Conservation (phyloP, 371 early-diverging fungal genomes). For the Coemansia sp. region DNA sequence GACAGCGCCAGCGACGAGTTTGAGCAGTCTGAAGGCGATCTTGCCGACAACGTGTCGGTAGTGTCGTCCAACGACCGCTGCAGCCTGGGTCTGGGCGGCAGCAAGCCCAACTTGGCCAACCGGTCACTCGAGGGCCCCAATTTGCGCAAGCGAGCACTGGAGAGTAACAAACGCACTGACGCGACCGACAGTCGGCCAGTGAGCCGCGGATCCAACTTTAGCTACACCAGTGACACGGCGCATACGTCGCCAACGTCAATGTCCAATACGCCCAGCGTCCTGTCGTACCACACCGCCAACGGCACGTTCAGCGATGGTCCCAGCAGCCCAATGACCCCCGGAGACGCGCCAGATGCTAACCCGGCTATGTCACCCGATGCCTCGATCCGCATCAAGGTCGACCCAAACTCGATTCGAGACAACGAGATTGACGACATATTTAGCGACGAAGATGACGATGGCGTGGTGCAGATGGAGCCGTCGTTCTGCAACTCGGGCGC, state of each 20-base stretch:
- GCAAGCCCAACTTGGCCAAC: constrained; percentile 5
- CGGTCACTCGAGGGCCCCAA: constrained; percentile 11
- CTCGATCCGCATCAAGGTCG: constrained; percentile 39
- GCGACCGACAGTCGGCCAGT: constrained; percentile 8
- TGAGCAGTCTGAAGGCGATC: constrained; percentile 6
- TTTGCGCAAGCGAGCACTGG: constrained; percentile 35
- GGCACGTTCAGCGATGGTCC: constrained; percentile 22
- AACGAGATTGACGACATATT: constrained; percentile 40
- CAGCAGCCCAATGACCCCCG: constrained; percentile 1
- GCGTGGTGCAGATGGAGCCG: constrained; percentile 38
- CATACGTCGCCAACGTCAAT: constrained; percentile 13
- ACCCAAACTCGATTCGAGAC: constrained; percentile 22
- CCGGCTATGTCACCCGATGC: constrained; percentile 4
- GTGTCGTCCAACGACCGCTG: constrained; percentile 37
- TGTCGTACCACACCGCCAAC: constrained; percentile 40
- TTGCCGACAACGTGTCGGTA: constrained; percentile 23
- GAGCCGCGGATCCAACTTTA: constrained; percentile 14
- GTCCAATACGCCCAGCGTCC: constrained; percentile 25
- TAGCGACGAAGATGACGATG: constrained; percentile 46
- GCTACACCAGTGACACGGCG: constrained; percentile 24
- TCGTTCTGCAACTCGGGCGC: constrained; percentile 38
- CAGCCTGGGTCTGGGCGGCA: constrained; percentile 40
- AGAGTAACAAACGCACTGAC: constrained; percentile 7
- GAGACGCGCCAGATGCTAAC: neutral
- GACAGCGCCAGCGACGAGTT: constrained; percentile 2